Base-by-base conservation (phyloP, 2,329 filamentous ascomycete genomes). In the Camillea tinctor region DNA sequence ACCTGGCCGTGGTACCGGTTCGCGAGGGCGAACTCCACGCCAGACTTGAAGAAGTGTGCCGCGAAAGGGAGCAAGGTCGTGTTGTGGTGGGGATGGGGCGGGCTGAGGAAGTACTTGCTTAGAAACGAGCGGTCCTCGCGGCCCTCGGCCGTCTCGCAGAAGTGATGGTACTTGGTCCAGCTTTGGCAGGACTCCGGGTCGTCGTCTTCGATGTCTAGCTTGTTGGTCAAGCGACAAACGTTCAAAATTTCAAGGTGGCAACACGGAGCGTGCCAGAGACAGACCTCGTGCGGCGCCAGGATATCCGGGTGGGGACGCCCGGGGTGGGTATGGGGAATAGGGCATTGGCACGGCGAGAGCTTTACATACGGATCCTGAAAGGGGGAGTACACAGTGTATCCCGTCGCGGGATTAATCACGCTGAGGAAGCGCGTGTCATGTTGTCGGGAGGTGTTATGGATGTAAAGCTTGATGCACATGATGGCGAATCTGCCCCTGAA, bases 401-500 rank as follows among this genome's bases (percentile, higher is more conserved):
- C 58, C 7, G 64, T 70, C 6, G 22, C 40, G 9, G 64, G 60
- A 36, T 68, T 63, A 2, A 70, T 13, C n/a, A 62, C 50, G 44
- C 59, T 57, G 15, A 40, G 40, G 48, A 52, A 63, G 6, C 66
- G 63, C 3, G 61, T 61, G 30, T 68, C 66, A 26, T 69, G 67
- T 22, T 55, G 48, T 2, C 15, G 15, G 15, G 57, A 24, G 30
- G 66, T 66, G 36, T 61, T 19, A 52, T 70, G 66, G 6, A 65
- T n/a, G 49, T 58, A 60, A 6, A 66, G 19, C 6, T 51, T 36
- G 50, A 67, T 26, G 44, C 60, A 66, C 65, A 64, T 67, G 13
- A 30, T 58, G n/a, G n/a, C n/a, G 23, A 23, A 26, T 23, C 11
- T 30, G 26, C 26, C 26, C 26, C 21, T 9, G 23, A 24, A 15